phyloP scores from a whole-genome alignment of 345 rosid species.

The Cardiospermum halicacabum region DNA sequence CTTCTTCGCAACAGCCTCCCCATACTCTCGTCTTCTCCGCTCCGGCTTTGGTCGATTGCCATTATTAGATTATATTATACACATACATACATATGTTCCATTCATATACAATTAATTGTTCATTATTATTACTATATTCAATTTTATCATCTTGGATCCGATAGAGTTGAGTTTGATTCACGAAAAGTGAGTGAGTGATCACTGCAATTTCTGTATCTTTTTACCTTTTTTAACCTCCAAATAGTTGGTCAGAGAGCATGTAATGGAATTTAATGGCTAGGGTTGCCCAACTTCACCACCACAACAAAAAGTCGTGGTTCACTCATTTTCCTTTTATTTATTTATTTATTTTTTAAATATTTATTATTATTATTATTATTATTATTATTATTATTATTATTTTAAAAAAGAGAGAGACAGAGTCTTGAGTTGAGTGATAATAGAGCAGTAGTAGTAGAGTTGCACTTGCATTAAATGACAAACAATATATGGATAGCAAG shows the following conservation, averaged over 20 bases:
- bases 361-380: too few relatives aligned
- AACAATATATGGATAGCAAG: slow-evolving; percentile 39
- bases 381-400: too few relatives aligned
- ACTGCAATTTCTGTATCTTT: too few relatives aligned
- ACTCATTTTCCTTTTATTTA: too few relatives aligned
- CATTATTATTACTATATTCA: not conserved
- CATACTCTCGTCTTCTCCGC: slow-evolving; percentile 40
- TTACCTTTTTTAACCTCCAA: too few relatives aligned
- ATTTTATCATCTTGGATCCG: slow-evolving; percentile 8
- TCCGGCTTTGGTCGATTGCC: slow-evolving; percentile 90
- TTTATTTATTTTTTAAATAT: too few relatives aligned
- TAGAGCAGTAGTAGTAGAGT: too few relatives aligned
- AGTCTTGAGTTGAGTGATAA: too few relatives aligned
- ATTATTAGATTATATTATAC: slow-evolving; percentile 51
- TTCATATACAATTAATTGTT: too few relatives aligned
- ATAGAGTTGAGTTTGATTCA: slow-evolving; percentile 92
- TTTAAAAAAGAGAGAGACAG: too few relatives aligned
- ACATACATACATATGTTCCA: too few relatives aligned
- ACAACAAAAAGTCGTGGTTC: slow-evolving; percentile 66
- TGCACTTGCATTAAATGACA: slow-evolving; percentile 39
- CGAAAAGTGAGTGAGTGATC: slow-evolving; percentile 89
- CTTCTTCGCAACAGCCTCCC: slow-evolving; percentile 39
- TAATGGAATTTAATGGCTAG: slow-evolving; percentile 31
- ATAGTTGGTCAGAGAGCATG: slow-evolving; percentile 23
- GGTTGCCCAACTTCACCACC: slow-evolving; percentile 59